Conservation (phyloP, 2,329 filamentous ascomycete species). For the Microsporum ferrugineum region DNA sequence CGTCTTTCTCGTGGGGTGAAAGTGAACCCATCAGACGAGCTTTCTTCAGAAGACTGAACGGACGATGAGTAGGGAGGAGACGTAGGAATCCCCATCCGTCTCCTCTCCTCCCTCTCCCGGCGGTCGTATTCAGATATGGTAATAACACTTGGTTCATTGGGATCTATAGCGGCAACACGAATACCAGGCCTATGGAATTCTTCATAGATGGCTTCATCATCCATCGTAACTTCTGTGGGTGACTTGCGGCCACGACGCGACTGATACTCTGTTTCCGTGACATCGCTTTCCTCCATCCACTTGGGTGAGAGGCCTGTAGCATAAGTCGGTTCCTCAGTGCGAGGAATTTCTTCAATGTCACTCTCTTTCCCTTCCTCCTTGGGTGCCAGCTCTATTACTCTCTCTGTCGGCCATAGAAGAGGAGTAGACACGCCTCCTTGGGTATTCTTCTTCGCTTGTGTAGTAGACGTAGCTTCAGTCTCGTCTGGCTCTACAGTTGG, state of each 20-base stretch:
- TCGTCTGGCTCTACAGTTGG: background rate
- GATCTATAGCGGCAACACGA: background rate
- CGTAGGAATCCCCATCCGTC: background rate
- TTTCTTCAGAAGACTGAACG: background rate
- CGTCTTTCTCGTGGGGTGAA: no score
- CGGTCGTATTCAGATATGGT: background rate
- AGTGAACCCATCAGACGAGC: background rate
- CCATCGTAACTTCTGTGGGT: background rate
- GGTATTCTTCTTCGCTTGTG: background rate
- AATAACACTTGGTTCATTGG: background rate
- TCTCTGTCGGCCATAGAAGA: background rate
- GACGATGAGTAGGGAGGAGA: background rate
- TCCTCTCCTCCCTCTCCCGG: background rate
- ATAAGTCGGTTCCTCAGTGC: background rate
- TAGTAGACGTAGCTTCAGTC: background rate
- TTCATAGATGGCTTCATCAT: background rate
- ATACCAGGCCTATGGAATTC: background rate
- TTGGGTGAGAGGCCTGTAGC: background rate
- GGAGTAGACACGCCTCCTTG: background rate
- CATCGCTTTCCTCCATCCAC: background rate
- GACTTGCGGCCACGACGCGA: background rate
- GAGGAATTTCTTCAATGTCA: background rate
- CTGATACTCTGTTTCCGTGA: background rate
- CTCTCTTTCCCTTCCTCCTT: background rate
- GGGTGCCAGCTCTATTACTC: background rate